phyloP scores from a whole-genome alignment of 345 rosid species.

The Psidium friedrichsthalianum region DNA sequence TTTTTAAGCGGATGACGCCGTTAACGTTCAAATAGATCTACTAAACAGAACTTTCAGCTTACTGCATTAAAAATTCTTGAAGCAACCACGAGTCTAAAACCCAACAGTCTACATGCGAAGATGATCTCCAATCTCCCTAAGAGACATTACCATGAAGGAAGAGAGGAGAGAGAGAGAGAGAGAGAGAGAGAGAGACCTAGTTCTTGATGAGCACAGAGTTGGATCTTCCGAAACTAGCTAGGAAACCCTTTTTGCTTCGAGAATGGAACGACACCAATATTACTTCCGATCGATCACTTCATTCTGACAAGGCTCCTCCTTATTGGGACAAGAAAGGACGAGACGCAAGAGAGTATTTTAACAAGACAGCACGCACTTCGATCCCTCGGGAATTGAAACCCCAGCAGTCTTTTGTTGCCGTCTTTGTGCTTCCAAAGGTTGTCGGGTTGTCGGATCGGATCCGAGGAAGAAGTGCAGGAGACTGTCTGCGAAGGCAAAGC shows the following conservation, averaged over 20 bases:
- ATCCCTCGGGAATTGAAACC: conserved; percentile 30
- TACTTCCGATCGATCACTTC: background rate
- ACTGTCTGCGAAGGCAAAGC: background rate
- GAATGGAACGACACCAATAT: background rate
- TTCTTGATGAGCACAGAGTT: background rate
- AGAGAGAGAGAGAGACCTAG: background rate
- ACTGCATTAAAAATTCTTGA: background rate
- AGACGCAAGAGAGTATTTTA: background rate
- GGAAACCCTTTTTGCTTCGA: background rate
- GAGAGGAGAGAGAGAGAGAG: background rate
- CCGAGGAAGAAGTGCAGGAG: conserved; percentile 10
- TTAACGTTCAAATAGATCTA: background rate
- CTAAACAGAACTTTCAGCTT: background rate
- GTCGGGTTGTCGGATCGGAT: conserved; percentile 33
- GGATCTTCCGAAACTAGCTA: background rate
- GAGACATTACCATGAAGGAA: background rate
- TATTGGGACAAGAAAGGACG: background rate
- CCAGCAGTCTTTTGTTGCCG: background rate
- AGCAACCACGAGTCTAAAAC: background rate
- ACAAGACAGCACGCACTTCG: background rate
- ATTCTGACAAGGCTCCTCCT: background rate
- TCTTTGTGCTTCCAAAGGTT: background rate
- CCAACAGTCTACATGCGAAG: background rate
- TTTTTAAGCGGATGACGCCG: background rate
- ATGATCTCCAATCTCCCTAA: background rate